Evolutionary conservation across 148 eudicot species (phyloP), one percentile per base, ranked within the genome.

Genomic region (Limonium bicolor): DNA sequence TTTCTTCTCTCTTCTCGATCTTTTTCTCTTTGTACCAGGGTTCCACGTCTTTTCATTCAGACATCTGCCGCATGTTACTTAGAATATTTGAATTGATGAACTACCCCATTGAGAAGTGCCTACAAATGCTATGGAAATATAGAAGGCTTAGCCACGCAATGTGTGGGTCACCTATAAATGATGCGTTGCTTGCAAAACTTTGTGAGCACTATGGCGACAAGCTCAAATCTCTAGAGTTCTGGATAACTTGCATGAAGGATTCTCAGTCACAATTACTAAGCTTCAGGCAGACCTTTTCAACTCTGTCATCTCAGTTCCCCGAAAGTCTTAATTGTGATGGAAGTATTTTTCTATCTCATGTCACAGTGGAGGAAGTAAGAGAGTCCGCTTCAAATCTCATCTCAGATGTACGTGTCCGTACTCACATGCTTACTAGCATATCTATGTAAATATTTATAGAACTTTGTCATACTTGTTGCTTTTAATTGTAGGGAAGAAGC

Each of bases 101-200:
- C 55, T 16, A 68, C 51, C 46, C 85, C 11, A 17, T 55, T 21
- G 64, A 59, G 25, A 73, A 84, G 65, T 66, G 64, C 54, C 41
- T 84, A 54, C 54, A 63, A 41, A 55, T 53, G 48, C 59, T 90
- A 54, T 90, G 99, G 95, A 72, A 67, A 61, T 70, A 58, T 42
- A 75, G 75, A 60, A 84, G 99, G 61, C 76, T 90, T 38, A 68
- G 69, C 37, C 95, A 90, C 60, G 80, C 82, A 33, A 85, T 90
- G 41, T 90, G 99, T 67, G 69, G 60, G 52, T 69, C 78, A 59
- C 85, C 87, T 30, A 44, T 84, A 48, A 67, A 64, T 55, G 85
- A 77, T 46, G 56, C 56, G 32, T 68, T 78, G 26, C 46, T 90
- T 14, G 26, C 8, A 28, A 65, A 61, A 35, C 59, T 80, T 41